Base-by-base conservation (phyloP, 768 basidiomycete genomes). In the Psilocybe azurescens region DNA sequence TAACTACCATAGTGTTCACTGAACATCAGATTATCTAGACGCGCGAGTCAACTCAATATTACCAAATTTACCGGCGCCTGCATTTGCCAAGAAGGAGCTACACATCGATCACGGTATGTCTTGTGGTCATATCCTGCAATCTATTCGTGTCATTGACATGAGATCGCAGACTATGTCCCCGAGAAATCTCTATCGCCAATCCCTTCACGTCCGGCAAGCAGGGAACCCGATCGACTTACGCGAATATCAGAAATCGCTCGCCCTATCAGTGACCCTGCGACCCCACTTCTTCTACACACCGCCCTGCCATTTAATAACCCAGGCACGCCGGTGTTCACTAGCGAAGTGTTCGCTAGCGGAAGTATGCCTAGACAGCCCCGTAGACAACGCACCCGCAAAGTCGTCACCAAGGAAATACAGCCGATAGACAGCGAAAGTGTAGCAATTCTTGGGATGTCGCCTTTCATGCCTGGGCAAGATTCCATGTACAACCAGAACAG, bases 391-490 rank as follows among this genome's bases (percentile, higher is more conserved):
- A 41, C 24, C 1, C 65, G 65, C 14, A 56, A 61, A n/a, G 48
- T 53, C 3, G 48, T 30, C 18, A 66, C 62, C 6, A 56, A 59
- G 38, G 65, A 66, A 49, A 48, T 51, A 0, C 11, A 44, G 1
- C 62, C 51, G 3, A 46, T 5, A 30, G 60, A 66, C 18, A 46
- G 30, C 14, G 44, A 51, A 33, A 53, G 48, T 6, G 32, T 66
- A 11, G 48, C 56, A 16, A 33, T 33, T 5, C 33, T 66, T 5
- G 65, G 65, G 6, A 63, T 66, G 60, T 46, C 59, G 2, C 65
- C 65, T 3, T 66, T 66, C 39, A 61, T 64, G 62, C 53, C 63
- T 14, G 60, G 60, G 3, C 53, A 61, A 51, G 65, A 66, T 49
- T 30, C 60, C 0, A 61, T 66, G 44, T 41, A 41, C 41, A 66